A percentile compares a stretch with the other conserved stretches of the same genome.
Evolutionary conservation across 2,329 filamentous ascomycete genomes (phyloP).

Genomic region (Chaetomiaceae sp.): DNA sequence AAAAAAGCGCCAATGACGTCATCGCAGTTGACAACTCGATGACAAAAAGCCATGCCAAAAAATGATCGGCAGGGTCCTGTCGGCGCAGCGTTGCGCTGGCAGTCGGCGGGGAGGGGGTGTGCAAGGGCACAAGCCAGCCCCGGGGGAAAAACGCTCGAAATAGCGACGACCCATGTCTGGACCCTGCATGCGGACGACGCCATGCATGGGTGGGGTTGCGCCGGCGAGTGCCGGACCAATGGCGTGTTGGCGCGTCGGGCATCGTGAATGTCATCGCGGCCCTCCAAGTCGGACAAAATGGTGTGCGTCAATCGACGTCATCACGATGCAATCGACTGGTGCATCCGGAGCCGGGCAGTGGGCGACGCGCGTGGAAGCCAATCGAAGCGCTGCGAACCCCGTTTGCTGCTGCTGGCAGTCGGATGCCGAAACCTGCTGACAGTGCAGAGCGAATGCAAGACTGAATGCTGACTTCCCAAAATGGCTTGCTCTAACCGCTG

Average conservation of each 20-base stretch:
- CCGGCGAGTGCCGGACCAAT: conserved; percentile 15
- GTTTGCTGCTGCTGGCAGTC: no score
- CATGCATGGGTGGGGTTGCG: neutral
- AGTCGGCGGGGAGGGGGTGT: no score
- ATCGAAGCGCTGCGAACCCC: conserved; percentile 1
- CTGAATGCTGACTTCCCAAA: no score
- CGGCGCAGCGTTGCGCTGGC: no score
- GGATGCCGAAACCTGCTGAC: no score
- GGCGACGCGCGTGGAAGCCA: conserved; percentile 2
- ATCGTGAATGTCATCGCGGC: conserved; percentile 11
- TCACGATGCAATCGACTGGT: conserved; percentile 19
- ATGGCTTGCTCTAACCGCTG: conserved; percentile 5
- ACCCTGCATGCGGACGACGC: conserved; percentile 4
- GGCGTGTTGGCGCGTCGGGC: conserved; percentile 13
- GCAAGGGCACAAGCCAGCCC: neutral
- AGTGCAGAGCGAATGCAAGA: neutral
- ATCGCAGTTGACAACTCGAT: neutral
- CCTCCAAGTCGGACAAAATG: conserved; percentile 7
- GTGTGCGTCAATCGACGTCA: conserved; percentile 25
- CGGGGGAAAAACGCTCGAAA: conserved; percentile 6
- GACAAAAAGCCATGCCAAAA: neutral
- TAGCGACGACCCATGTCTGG: neutral
- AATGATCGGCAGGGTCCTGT: conserved; percentile 11
- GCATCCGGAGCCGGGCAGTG: neutral
- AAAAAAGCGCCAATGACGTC: no score